Percentiles rank a stretch among this genome's conserved stretches.
Conservation (phyloP, 768 basidiomycete genomes). For the button mushroom (Agaricus bisporus) region DNA sequence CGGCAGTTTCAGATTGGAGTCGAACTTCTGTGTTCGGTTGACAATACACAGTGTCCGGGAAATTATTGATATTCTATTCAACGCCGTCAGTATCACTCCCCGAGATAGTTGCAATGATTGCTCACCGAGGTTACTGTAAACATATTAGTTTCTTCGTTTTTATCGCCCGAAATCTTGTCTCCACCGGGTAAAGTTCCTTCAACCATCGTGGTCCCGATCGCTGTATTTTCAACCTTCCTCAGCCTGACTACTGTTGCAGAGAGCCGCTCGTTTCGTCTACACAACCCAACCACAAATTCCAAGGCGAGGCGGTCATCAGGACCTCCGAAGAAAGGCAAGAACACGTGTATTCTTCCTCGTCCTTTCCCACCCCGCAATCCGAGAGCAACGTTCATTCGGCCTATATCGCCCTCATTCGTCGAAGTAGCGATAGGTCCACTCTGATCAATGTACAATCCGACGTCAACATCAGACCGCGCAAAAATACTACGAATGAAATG, state of each 20-base stretch:
- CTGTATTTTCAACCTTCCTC: slow-evolving; percentile 34
- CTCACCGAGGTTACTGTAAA: slow-evolving; percentile 46
- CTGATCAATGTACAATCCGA: slow-evolving; percentile 80
- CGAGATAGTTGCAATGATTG: slow-evolving; percentile 1
- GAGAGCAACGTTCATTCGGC: background rate
- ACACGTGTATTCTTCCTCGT: slow-evolving; percentile 46
- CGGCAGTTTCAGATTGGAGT: slow-evolving; percentile 79
- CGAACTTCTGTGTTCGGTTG: slow-evolving; percentile 55
- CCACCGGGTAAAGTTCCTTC: slow-evolving; percentile 17
- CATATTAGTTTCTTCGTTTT: slow-evolving; percentile 29
- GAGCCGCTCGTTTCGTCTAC: slow-evolving; percentile 50
- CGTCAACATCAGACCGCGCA: slow-evolving; percentile 60
- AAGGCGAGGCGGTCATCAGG: slow-evolving; percentile 88
- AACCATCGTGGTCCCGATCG: background rate
- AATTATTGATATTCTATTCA: slow-evolving; percentile 29
- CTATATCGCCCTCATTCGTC: background rate
- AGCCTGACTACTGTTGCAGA: slow-evolving; percentile 74
- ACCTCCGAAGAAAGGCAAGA: slow-evolving; percentile 91
- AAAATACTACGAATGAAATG: slow-evolving; percentile 84
- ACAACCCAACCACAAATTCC: slow-evolving; percentile 80
- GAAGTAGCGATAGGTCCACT: slow-evolving; percentile 26
- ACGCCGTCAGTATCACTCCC: background rate
- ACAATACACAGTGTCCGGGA: slow-evolving; percentile 70
- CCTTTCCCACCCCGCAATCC: slow-evolving; percentile 4
- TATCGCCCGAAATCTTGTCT: slow-evolving; percentile 15